These are phyloP conservation scores for Colletotrichum eleusines DNA, from an alignment of 2,329 filamentous ascomycete species.

Conservation along the genomic window DNA sequence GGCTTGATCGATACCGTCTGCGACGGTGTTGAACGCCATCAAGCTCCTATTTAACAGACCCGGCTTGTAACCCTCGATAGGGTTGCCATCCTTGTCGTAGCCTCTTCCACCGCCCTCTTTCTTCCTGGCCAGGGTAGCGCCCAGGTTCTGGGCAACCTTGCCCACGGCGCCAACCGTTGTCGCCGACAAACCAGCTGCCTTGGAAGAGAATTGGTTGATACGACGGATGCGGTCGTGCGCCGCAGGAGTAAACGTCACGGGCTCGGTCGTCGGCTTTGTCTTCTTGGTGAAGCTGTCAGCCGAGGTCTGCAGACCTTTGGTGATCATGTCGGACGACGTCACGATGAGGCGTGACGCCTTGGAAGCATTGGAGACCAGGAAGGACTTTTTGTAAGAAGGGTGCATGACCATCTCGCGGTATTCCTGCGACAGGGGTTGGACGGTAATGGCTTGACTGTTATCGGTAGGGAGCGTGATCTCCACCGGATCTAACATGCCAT, in stretches of 20 bases:
- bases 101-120: slow-evolving; percentile 68
- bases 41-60: slow-evolving; percentile 94
- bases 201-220: slow-evolving; percentile 86
- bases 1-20: slow-evolving; percentile 92
- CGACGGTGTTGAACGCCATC: slow-evolving; percentile 95
- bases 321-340: slow-evolving; percentile 83
- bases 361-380: slow-evolving; percentile 86
- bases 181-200: slow-evolving; percentile 82
- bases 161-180: slow-evolving; percentile 89
- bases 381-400: slow-evolving; percentile 90
- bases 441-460: slow-evolving; percentile 72
- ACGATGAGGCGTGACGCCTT: slow-evolving; percentile 93
- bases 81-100: slow-evolving; percentile 77
- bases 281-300: slow-evolving; percentile 86
- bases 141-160: slow-evolving; percentile 89
- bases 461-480: slow-evolving; percentile 80
- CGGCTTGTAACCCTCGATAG: slow-evolving; percentile 79
- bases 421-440: slow-evolving; percentile 75
- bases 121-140: slow-evolving; percentile 75
- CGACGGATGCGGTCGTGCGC: slow-evolving; percentile 89
- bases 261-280: slow-evolving; percentile 81
- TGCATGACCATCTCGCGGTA: slow-evolving; percentile 84
- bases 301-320: slow-evolving; percentile 80
- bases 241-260: slow-evolving; percentile 87
- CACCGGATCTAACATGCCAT: slow-evolving; percentile 72